Conservation (phyloP, 139 green algal species). For the Diplosphaera chodatii region DNA sequence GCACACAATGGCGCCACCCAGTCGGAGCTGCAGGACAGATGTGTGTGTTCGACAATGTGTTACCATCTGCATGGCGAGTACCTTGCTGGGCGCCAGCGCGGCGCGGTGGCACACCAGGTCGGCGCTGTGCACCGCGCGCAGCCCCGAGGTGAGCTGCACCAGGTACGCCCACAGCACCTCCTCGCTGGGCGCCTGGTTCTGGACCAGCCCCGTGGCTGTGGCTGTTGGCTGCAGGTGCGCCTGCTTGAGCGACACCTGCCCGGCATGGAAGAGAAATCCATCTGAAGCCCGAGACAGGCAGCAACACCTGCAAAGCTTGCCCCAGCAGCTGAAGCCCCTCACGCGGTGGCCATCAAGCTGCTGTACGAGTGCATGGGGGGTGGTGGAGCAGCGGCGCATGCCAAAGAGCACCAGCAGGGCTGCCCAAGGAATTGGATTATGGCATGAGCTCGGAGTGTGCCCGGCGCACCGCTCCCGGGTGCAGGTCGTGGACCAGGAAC, state of each 20-base stretch:
- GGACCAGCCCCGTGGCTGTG: slow-evolving; percentile 16
- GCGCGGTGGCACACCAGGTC: slow-evolving; percentile 49
- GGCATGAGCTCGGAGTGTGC: not conserved
- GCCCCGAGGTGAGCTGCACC: slow-evolving; percentile 56
- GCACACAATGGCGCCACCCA: too few species aligned
- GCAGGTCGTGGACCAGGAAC: slow-evolving; percentile 61
- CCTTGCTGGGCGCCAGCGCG: slow-evolving; percentile 70
- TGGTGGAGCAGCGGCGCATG: too few species aligned
- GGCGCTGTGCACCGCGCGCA: slow-evolving; percentile 61
- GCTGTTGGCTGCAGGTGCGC: slow-evolving; percentile 31
- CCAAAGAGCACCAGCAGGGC: too few species aligned
- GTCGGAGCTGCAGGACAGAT: too few species aligned
- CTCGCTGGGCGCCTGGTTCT: slow-evolving; percentile 49
- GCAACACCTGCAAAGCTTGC: not conserved
- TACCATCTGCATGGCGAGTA: slow-evolving; percentile 14
- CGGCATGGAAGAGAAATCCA: not conserved
- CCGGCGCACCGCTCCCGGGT: slow-evolving; percentile 33
- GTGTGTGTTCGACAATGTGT: too few species aligned
- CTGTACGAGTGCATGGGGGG: too few species aligned
- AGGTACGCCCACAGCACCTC: slow-evolving; percentile 81
- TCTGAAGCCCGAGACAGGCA: not conserved
- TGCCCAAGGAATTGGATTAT: not conserved
- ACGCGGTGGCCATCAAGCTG: too few species aligned
- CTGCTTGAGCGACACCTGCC: not conserved
- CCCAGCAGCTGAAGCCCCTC: too few species aligned